A percentile compares a stretch with the other conserved stretches of the same genome.
These are phyloP conservation scores for Xylaria telfairii DNA, from an alignment of 495 filamentous ascomycete genomes.

Conservation along the genomic window DNA sequence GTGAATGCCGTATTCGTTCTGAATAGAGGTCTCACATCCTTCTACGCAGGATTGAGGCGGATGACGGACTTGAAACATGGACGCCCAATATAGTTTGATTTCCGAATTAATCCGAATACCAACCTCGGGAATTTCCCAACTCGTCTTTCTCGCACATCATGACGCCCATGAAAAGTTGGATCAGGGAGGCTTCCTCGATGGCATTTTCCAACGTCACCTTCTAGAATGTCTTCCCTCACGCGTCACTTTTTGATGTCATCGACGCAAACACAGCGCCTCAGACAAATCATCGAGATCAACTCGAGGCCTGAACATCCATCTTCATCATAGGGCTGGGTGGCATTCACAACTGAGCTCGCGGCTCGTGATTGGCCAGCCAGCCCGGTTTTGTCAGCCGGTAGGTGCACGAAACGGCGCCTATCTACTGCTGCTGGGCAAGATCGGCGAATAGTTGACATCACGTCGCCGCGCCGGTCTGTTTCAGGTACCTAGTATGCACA, in stretches of 20 bases:
- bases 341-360: too few relatives aligned
- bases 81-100: background rate
- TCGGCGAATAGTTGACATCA: constrained; percentile 14
- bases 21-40: background rate
- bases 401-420: background rate
- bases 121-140: background rate
- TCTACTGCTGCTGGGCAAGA: background rate
- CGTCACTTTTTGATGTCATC: constrained; percentile 6
- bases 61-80: background rate
- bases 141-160: background rate
- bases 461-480: background rate
- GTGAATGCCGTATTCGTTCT: background rate
- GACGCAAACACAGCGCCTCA: background rate
- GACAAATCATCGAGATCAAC: background rate
- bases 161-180: background rate
- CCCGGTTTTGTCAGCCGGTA: background rate
- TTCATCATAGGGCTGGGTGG: background rate
- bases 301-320: background rate
- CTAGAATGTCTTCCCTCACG: background rate
- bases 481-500: background rate
- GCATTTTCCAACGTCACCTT: background rate
- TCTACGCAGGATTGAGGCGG: background rate
- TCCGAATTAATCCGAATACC: background rate
- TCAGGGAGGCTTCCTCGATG: background rate
- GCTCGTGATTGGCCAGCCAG: too few relatives aligned